Evolutionary conservation across 495 filamentous ascomycete species (phyloP), one percentile per base, ranked within the genome.

Genomic region (Neurospora tetraspora): DNA sequence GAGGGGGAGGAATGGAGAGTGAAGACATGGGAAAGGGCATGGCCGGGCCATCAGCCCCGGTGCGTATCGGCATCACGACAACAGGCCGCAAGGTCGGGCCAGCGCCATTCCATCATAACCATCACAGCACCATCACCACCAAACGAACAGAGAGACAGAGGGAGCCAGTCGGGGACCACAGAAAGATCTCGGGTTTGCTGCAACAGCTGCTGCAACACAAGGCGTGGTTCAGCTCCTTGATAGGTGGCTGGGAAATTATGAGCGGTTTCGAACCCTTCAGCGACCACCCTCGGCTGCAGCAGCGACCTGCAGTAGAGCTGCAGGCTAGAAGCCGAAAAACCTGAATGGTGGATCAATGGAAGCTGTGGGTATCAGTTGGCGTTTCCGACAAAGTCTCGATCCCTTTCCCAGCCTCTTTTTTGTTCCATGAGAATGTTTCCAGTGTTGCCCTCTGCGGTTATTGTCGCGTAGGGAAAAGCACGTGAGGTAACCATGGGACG

Each of bases 381-480:
- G 53, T 68, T 65, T 18, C 70, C 70, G 39, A 71, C 42, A 38
- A 8, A 61, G 39, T 73, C n/a, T 39, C 61, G 27, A 59, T n/a
- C 42, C 40, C 34, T 68, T 70, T 74, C 77, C 78, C 77, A 79
- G 70, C 79, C 79, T 79, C 78, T 75, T 36, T 71, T 38, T 39
- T 31, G 16, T 65, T 65, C 39, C 47, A 31, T 43, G 61, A 23
- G 34, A 45, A 53, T 39, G 68, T 71, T 71, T 74, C 73, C 71
- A 72, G 42, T 65, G 59, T 74, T 31, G 39, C 39, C 43, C 73
- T n/a, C n/a, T n/a, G n/a, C n/a, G 59, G 59, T 47, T 71, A 45
- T 45, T 45, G 18, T 59, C 23, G 43, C n/a, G 43, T 31, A 61
- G 23, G 53, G 11, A 27, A 59, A 34, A 34, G 45, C 45, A 53